Evolutionary conservation across 2,329 filamentous ascomycete species (phyloP), one percentile per base, ranked within the genome.

Genomic region (Microdochium trichocladiopsis): DNA sequence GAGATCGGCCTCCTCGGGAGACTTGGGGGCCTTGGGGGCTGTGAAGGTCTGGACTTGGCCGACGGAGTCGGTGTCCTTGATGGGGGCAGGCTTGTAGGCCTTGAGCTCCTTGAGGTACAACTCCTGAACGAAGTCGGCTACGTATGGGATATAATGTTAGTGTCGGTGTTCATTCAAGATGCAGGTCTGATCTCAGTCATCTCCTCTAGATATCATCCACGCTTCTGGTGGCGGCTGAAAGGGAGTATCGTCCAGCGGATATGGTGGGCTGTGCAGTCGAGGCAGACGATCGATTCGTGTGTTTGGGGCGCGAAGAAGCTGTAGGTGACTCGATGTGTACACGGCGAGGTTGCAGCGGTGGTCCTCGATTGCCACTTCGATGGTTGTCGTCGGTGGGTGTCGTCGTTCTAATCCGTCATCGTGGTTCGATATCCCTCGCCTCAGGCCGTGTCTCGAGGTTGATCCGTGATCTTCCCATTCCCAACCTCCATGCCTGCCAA

Each of bases 101-200:
- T 93, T 94, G 69, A 99, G 85, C 76, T 97, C 92, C 73, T 87
- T 88, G 64, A 99, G 85, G 82, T 99, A 99, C 69, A 99, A 83
- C 71, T 97, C 93, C 77, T 97, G 94, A 65, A 99, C 90, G 66
- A 96, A 84, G 74, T 99, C 94, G 84, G 90, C 94, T 97, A 69
- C 59, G 50, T 24, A 31, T 45, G 25, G 45, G 51, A 23, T 6
- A 3, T 11, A 4, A 22, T 3, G 41, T 45, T 45, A 45, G 41
- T 12, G 5, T 45, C 6, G 21, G 5, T 22, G 41, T 21, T 22
- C 41, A 14, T 31, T 8, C 28, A 31, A 31, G 8, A 31, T 14
- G 28, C 28, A 31, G n/a, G n/a, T n/a, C n/a, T n/a, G n/a, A n/a
- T n/a, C n/a, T n/a, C n/a, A n/a, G n/a, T n/a, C n/a, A n/a, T n/a